Evolutionary conservation across 169 alveolate genomes (phyloP), one percentile per base, ranked within the genome.

Genomic region (Haemoproteus tartakovskyi): DNA sequence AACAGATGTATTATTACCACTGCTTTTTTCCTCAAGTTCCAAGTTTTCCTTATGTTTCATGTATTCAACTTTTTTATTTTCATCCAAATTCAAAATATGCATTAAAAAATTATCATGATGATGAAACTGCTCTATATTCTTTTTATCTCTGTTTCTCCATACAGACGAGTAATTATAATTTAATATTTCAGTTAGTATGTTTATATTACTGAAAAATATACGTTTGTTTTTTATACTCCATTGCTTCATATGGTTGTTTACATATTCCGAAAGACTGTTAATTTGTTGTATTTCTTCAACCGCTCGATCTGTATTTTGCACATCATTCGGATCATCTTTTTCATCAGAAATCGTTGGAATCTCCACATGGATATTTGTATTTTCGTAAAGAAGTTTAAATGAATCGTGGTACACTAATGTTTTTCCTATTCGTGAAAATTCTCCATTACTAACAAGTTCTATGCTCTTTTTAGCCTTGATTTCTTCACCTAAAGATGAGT

Each of bases 31-130:
- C 11, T 50, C 14, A 11, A 11, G 21, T 22, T 5, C 26, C 18
- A 8, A 8, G 18, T 29, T 54, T 27, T 33, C 48, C 43, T 24
- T 12, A 30, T 6, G 11, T 1, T 43, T 38, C n/a, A 2, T 36
- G n/a, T 3, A 2, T 21, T 27, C 16, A 26, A 11, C 33, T 12
- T 6, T 12, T 21, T 37, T 54, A 21, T 26, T 21, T 52, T 37
- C 29, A 30, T 33, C n/a, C 37, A 22, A 12, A 5, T 6, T 11
- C 26, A 50, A 1, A 27, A 21, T 29, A 40, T 67, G 82, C 4
- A 29, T 9, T 18, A 67, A 21, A 40, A 67, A 67, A 24, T 45
- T 40, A 9, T 67, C 82, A 29, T 67, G 82, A 14, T 57, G 9
- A 45, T 27, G 33, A 24, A 67, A 51, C 18, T 26, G 26, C 12